Evolutionary conservation across 345 rosid species (phyloP).

Genomic region (Bretschneidera sinensis): DNA sequence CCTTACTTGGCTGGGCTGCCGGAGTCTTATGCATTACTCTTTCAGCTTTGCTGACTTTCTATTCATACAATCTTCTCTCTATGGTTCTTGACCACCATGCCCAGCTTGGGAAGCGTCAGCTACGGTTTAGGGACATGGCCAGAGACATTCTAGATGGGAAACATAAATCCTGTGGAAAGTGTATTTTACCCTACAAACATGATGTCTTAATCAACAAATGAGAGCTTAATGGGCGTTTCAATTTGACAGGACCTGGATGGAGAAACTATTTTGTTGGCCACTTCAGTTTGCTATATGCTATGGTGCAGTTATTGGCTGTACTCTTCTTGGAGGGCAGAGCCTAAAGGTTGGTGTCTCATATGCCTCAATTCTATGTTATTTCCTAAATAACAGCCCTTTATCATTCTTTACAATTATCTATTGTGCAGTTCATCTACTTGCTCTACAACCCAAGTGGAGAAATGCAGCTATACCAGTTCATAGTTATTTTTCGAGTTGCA

Average conservation of each 20-base stretch:
- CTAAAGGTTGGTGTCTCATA: constrained; percentile 37
- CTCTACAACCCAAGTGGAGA: constrained; percentile 31
- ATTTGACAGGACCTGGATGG: constrained; percentile 48
- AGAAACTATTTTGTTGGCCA: constrained; percentile 49
- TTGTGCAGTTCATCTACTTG: constrained; percentile 46
- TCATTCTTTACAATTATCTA: neutral
- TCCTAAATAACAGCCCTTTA: no score
- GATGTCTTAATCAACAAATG: no score
- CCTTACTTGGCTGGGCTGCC: constrained; percentile 27
- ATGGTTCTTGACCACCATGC: constrained; percentile 36
- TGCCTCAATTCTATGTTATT: no score
- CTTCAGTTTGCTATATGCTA: constrained; percentile 50
- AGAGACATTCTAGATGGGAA: constrained; percentile 33
- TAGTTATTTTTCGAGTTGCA: constrained; percentile 32
- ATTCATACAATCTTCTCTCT: constrained; percentile 32
- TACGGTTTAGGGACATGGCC: constrained; percentile 44
- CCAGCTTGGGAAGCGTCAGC: constrained; percentile 27
- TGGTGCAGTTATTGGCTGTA: constrained; percentile 40
- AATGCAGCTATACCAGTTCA: constrained; percentile 53
- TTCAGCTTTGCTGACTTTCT: constrained; percentile 36
- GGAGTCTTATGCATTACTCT: constrained; percentile 20
- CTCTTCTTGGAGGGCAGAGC: constrained; percentile 51
- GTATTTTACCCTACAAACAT: no score
- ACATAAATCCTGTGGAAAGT: no score
- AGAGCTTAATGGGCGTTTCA: neutral